Evolutionary conservation across 768 basidiomycete species (phyloP).

Genomic region (Clitopilus hobsonii): DNA sequence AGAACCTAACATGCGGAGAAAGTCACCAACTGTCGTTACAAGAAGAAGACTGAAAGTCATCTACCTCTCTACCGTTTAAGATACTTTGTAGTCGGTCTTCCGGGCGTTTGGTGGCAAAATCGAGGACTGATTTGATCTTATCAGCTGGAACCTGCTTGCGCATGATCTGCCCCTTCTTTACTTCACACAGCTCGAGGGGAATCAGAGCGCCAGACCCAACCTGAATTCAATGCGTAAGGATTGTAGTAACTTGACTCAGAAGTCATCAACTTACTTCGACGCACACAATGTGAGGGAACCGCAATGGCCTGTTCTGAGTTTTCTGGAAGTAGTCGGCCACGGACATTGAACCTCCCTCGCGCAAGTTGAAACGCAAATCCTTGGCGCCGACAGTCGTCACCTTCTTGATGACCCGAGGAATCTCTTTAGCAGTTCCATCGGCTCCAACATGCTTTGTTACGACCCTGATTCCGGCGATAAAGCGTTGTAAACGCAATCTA

Average conservation of each 20-base stretch:
- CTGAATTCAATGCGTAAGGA: too few species aligned
- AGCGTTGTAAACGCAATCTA: slow-evolving; percentile 49
- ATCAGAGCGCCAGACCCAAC: slow-evolving; percentile 57
- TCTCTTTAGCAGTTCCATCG: slow-evolving; percentile 21
- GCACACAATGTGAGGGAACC: slow-evolving; percentile 61
- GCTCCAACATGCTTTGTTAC: slow-evolving; percentile 33
- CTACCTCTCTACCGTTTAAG: slow-evolving; percentile 46
- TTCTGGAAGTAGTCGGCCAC: slow-evolving; percentile 59
- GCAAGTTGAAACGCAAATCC: slow-evolving; percentile 48
- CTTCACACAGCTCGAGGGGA: slow-evolving; percentile 58
- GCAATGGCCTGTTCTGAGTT: slow-evolving; percentile 47
- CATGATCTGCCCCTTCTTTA: slow-evolving; percentile 63
- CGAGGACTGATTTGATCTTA: slow-evolving; percentile 57
- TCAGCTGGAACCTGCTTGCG: slow-evolving; percentile 66
- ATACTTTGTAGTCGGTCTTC: slow-evolving; percentile 53
- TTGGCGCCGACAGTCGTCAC: slow-evolving; percentile 50
- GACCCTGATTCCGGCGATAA: slow-evolving; percentile 50
- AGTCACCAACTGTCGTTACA: not conserved
- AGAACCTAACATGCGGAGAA: slow-evolving; percentile 40
- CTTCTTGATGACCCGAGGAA: slow-evolving; percentile 59
- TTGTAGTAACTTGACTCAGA: too few species aligned
- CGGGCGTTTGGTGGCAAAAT: slow-evolving; percentile 64
- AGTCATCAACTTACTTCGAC: slow-evolving; percentile 61
- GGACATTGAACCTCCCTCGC: slow-evolving; percentile 49
- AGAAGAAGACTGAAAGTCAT: not conserved